Evolutionary conservation across 2,329 filamentous ascomycete species (phyloP), one percentile per base, ranked within the genome.

Genomic region (Cytospora paraplurivora): DNA sequence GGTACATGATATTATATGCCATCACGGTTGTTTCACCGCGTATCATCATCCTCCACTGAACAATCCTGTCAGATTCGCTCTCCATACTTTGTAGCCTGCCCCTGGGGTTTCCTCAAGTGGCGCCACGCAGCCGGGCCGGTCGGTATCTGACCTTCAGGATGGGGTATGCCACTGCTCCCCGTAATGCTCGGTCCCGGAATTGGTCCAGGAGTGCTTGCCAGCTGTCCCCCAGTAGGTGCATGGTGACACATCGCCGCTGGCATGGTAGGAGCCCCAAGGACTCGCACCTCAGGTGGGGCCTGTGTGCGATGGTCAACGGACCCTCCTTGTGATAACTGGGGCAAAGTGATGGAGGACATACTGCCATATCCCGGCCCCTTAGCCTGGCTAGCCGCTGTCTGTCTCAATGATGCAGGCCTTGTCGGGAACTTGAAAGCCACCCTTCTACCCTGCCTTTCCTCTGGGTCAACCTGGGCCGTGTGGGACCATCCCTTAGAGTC

Each of bases 371-470:
- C 59, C 33, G 10, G 51, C 13, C 33, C 19, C 27, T 27, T n/a
- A 21, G 34, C 12, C 17, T 32, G 32, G 19, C 33, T n/a, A 19
- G 32, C 51, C 51, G 49, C 5, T 11, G 51, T 19, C 59, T n/a
- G 41, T 44, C 52, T 52, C 41, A 61, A 37, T 8, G 33, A 37
- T 7, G 33, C n/a, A 11, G 51, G 41, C 59, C 41, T 37, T 11
- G 33, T 38, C 5, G 59, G 51, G 7, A 50, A 32, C 19, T 21
- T 55, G 41, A 61, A 61, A 17, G 15, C 21, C 38, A 61, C 51
- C 4, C 11, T n/a, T 61, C 37, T 47, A 47, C n/a, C 10, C 12
- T 33, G 27, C 15, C 33, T 15, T 13, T 56, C 51, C 38, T 49
- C 51, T 12, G 33, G 27, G 41, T 38, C 51, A 21, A 38, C 32